Base-by-base conservation (phyloP, 352 stramenopile genomes). In the Chrysophaeum taylorii region DNA sequence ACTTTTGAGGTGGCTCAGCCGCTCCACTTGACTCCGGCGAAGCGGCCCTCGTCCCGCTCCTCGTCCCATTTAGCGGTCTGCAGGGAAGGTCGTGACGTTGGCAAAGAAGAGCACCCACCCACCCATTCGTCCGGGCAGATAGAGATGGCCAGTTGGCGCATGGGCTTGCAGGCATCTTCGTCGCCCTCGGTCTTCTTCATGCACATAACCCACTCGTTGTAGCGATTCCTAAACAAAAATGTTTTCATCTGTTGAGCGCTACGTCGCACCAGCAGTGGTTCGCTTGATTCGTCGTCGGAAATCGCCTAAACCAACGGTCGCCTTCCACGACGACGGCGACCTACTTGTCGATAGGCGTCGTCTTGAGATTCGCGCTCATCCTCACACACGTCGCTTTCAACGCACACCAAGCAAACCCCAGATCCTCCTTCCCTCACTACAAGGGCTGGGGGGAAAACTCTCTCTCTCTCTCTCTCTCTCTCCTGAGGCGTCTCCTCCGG, bases 191-290 rank as follows among this genome's bases (percentile, higher is more conserved):
- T 96, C 75, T 91, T 90, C 84, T 97, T 97, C 62, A 96, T 73
- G 83, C 93, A 98, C 54, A 97, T 77, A 38, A 97, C 85, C 83
- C 90, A 97, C 83, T 97, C 92, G 78, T 97, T 98, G 89, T 97
- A 98, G 57, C 87, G 84, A 70, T 86, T 92, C 88, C 85, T 90
- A 63, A 18, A 50, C 52, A 66, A 45, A 4, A 68, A 73, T 42
- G 33, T 21, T 36, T 66, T 25, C 33, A 50, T 18, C 18, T 33
- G 15, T 7, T 36, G 16, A 60, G 4, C 16, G 16, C 18, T 18
- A 18, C 31, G 35, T 38, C 31, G 52, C 37, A 45, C 83, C 84
- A 91, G 79, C 85, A 91, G 76, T 91, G 84, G 52, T 84, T 80
- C 35, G 83, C 78, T 70, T 91, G 85, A 73, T 91, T 91, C 52